phyloP scores from a whole-genome alignment of 2,329 filamentous ascomycete species.

The Fusarium heterosporum region DNA sequence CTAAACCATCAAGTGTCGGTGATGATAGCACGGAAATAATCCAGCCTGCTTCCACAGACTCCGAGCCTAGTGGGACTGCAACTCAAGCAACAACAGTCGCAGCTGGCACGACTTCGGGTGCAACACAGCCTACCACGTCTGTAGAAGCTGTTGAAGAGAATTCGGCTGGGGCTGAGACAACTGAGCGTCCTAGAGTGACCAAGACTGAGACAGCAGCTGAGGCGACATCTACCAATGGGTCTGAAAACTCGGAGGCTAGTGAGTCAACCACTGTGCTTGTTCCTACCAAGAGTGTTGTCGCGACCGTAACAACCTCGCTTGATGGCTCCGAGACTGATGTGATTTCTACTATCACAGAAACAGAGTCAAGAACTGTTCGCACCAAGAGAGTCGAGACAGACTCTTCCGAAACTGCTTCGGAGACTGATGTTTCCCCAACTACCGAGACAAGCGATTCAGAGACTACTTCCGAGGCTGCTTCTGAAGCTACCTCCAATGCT shows the following conservation, averaged over 20 bases:
- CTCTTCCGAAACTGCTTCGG: slow-evolving; percentile 3
- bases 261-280: slow-evolving; percentile 27
- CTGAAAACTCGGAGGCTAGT: slow-evolving; percentile 38
- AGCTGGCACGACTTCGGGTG: slow-evolving; percentile 13
- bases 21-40: slow-evolving; percentile 8
- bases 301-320: slow-evolving; percentile 11
- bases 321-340: slow-evolving; percentile 28
- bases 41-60: slow-evolving; percentile 3
- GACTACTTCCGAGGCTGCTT: not conserved
- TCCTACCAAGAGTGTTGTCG: slow-evolving; percentile 1
- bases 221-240: slow-evolving; percentile 33
- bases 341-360: slow-evolving; percentile 25
- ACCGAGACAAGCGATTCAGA: not conserved
- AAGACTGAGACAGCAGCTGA: slow-evolving; percentile 32
- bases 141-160: slow-evolving; percentile 10
- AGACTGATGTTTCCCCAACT: slow-evolving; percentile 5
- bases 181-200: slow-evolving; percentile 12
- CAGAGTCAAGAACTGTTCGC: slow-evolving; percentile 19
- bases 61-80: slow-evolving; percentile 2
- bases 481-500: not conserved
- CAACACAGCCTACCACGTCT: slow-evolving; percentile 26
- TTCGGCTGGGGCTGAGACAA: slow-evolving; percentile 11
- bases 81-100: not conserved
- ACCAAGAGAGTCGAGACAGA: slow-evolving; percentile 13
- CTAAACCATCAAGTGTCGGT: slow-evolving; percentile 2